Percentiles rank a stretch among this genome's conserved stretches.
Conservation (phyloP, 352 stramenopile genomes). For the Blastocystis sp. region DNA sequence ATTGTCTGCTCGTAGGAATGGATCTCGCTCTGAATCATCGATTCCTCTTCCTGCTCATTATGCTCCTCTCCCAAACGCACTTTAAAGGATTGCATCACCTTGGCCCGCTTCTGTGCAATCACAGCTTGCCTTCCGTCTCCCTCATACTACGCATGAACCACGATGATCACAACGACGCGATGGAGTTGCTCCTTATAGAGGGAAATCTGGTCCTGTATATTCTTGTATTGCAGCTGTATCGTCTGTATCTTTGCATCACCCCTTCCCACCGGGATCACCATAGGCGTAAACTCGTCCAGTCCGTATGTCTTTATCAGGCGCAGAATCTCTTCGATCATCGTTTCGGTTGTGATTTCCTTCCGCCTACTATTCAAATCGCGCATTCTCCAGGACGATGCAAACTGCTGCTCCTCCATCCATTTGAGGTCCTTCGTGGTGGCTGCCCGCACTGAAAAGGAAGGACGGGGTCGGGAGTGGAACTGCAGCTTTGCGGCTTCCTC, state of each 20-base stretch:
- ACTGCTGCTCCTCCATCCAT: constrained; percentile 60
- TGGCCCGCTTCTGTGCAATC: not conserved
- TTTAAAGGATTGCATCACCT: constrained; percentile 7
- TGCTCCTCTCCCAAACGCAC: not conserved
- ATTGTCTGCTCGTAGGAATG: constrained; percentile 17
- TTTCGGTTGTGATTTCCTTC: constrained; percentile 7
- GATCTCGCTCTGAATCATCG: constrained; percentile 25
- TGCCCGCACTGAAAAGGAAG: not conserved
- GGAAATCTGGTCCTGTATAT: constrained; percentile 22
- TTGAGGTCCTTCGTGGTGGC: constrained; percentile 26
- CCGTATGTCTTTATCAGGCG: constrained; percentile 2
- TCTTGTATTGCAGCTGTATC: constrained; percentile 25
- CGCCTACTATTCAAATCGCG: not conserved
- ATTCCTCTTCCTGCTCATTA: constrained; percentile 27
- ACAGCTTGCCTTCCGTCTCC: constrained; percentile 5
- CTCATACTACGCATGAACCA: constrained; percentile 18
- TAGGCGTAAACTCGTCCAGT: constrained; percentile 2
- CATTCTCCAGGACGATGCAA: not conserved
- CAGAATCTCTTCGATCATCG: constrained; percentile 29
- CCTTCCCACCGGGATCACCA: not conserved
- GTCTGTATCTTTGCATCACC: not conserved
- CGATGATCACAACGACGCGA: not conserved
- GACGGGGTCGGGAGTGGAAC: constrained; percentile 32
- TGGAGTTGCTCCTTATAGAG: constrained; percentile 22
- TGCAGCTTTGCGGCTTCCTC: not conserved